Conservation (phyloP, 2,329 filamentous ascomycete species). For the Alternaria hordeiaustralica region DNA sequence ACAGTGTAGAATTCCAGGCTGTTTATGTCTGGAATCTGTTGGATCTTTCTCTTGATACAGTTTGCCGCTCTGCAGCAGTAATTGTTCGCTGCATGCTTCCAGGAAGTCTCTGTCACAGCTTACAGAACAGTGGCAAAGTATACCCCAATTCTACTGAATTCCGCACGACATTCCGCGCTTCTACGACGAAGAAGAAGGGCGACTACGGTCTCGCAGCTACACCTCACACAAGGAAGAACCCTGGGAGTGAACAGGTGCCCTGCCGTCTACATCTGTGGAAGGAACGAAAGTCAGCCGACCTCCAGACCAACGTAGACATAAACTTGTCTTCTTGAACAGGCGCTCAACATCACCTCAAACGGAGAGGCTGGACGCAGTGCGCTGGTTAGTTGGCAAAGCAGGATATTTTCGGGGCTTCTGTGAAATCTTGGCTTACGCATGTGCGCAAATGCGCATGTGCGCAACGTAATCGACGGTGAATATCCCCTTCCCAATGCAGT, state of each 20-base stretch:
- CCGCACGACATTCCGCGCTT: background rate
- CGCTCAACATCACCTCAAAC: background rate
- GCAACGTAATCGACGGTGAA: conserved; percentile 7
- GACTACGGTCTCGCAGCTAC: background rate
- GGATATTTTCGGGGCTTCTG: background rate
- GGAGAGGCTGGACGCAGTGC: background rate
- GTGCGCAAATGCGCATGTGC: conserved; percentile 17
- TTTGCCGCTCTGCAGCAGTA: background rate
- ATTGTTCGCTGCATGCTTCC: background rate
- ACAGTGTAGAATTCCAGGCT: background rate
- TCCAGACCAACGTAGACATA: background rate
- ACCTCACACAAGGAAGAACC: background rate
- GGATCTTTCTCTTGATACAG: too few species aligned
- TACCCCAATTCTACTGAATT: background rate
- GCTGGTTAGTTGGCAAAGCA: background rate
- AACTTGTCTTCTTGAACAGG: background rate
- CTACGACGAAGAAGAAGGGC: background rate
- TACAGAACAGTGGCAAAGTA: background rate
- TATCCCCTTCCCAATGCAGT: conserved; percentile 4
- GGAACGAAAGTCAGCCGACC: background rate
- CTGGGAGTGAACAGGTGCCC: background rate
- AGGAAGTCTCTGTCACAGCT: background rate
- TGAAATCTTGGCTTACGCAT: background rate
- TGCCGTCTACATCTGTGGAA: background rate
- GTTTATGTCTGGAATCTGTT: too few species aligned